Conservation (phyloP, 768 basidiomycete genomes). For the Tulasnella sp. region DNA sequence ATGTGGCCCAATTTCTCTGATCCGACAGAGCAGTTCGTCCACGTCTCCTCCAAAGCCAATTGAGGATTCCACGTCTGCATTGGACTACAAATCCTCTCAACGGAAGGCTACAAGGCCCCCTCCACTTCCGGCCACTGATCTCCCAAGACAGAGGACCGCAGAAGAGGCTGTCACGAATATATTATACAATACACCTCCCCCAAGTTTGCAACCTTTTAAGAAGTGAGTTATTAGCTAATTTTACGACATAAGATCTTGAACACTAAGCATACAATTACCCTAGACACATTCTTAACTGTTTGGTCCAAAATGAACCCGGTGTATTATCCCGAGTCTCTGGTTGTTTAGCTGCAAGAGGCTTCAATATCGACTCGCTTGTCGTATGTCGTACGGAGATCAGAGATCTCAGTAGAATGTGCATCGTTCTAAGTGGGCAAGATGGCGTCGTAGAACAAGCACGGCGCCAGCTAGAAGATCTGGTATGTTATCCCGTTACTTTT, state of each 20-base stretch:
- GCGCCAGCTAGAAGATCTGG: slow-evolving; percentile 89
- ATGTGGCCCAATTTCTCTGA: too few species aligned
- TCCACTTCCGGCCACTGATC: slow-evolving; percentile 70
- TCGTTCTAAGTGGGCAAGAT: slow-evolving; percentile 92
- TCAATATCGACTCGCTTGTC: slow-evolving; percentile 97
- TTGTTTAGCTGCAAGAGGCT: slow-evolving; percentile 90
- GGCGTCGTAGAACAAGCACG: slow-evolving; percentile 96
- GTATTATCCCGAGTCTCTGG: slow-evolving; percentile 98
- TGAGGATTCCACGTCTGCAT: slow-evolving; percentile 86
- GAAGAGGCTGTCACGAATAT: slow-evolving; percentile 98
- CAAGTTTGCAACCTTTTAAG: slow-evolving; percentile 83
- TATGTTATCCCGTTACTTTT: slow-evolving; percentile 31
- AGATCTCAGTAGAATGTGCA: slow-evolving; percentile 95
- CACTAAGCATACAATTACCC: not conserved
- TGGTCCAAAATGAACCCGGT: slow-evolving; percentile 98
- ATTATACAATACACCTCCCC: slow-evolving; percentile 89
- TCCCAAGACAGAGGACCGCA: slow-evolving; percentile 71
- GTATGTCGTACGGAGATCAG: slow-evolving; percentile 96
- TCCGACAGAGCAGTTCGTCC: slow-evolving; percentile 1
- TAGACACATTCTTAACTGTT: slow-evolving; percentile 94
- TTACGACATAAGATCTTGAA: not conserved
- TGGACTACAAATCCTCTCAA: slow-evolving; percentile 78
- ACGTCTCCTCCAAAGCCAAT: slow-evolving; percentile 37
- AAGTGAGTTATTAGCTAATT: slow-evolving; percentile 36
- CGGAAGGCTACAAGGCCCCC: slow-evolving; percentile 53